Evolutionary conservation across 345 rosid species (phyloP).

Genomic region (Xanthoceras sorbifolium): DNA sequence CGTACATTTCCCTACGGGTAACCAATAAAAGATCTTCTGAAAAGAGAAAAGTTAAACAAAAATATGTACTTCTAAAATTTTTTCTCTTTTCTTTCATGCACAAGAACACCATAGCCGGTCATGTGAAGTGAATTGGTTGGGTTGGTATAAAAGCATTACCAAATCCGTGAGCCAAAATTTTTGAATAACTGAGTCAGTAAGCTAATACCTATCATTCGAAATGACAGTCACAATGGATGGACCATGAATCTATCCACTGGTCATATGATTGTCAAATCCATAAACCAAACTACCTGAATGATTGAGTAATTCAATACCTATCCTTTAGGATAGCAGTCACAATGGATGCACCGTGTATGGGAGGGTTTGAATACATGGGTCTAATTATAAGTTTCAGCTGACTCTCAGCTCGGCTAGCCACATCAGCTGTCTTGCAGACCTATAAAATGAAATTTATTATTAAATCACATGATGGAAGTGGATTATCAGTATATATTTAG

Average conservation of each 20-base stretch:
- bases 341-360: slow-evolving; percentile 58
- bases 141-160: no score
- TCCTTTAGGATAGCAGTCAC: slow-evolving; percentile 46
- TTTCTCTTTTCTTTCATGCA: background rate
- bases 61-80: background rate
- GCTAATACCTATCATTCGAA: background rate
- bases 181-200: background rate
- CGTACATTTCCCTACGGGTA: slow-evolving; percentile 38
- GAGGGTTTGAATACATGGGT: slow-evolving; percentile 62
- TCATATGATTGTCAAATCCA: background rate
- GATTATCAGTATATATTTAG: background rate
- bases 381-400: slow-evolving; percentile 57
- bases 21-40: background rate
- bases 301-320: slow-evolving; percentile 31
- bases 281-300: background rate
- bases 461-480: background rate
- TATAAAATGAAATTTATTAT: slow-evolving; percentile 4
- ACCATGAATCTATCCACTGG: background rate
- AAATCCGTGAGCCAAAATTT: background rate
- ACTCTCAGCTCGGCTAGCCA: slow-evolving; percentile 50
- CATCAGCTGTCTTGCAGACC: slow-evolving; percentile 51
- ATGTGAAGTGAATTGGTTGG: no score
- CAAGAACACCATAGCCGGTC: background rate
- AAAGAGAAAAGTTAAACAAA: background rate
- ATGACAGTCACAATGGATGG: background rate